phyloP scores from a whole-genome alignment of 31 red algal genomes.

The Asparagopsis taxiformis region DNA sequence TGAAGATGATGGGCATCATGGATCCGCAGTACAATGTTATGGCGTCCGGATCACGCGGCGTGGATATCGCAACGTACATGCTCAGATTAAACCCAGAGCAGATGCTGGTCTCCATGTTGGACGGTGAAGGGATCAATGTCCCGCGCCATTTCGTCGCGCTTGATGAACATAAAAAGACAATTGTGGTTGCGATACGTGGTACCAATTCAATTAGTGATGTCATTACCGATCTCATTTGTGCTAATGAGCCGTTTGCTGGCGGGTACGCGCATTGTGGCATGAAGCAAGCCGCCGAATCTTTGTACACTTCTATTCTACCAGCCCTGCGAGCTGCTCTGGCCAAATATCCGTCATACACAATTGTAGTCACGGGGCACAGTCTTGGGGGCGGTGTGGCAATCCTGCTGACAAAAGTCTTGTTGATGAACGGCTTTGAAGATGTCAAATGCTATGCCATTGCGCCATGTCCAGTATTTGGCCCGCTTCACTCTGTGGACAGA shows the following conservation, averaged over 20 bases:
- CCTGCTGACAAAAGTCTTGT: slow-evolving; percentile 69
- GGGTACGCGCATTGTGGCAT: slow-evolving; percentile 85
- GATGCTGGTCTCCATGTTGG: slow-evolving; percentile 33
- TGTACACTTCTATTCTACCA: slow-evolving; percentile 42
- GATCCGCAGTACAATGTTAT: slow-evolving; percentile 18
- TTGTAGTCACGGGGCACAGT: slow-evolving; percentile 75
- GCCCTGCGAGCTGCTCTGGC: slow-evolving; percentile 21
- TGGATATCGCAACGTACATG: slow-evolving; percentile 58
- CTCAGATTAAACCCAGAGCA: slow-evolving; percentile 24
- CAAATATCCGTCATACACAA: slow-evolving; percentile 46
- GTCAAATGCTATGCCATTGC: slow-evolving; percentile 70
- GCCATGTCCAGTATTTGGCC: slow-evolving; percentile 71
- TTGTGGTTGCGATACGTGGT: slow-evolving; percentile 86
- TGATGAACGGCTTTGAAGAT: slow-evolving; percentile 36
- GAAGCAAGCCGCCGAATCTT: slow-evolving; percentile 47
- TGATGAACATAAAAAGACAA: slow-evolving; percentile 43
- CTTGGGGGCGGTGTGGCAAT: slow-evolving; percentile 73
- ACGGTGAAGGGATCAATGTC: slow-evolving; percentile 44
- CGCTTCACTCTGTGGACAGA: slow-evolving; percentile 38
- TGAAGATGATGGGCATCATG: slow-evolving; percentile 40
- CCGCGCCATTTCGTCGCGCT: slow-evolving; percentile 65
- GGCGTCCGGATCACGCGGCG: slow-evolving; percentile 32
- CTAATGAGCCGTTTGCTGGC: slow-evolving; percentile 53
- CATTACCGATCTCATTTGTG: slow-evolving; percentile 69
- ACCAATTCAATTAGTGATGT: slow-evolving; percentile 82